A percentile compares a stretch with the other conserved stretches of the same genome.
These are phyloP conservation scores for Closterium sp. DNA, from an alignment of 139 green algal species.

Conservation along the genomic window DNA sequence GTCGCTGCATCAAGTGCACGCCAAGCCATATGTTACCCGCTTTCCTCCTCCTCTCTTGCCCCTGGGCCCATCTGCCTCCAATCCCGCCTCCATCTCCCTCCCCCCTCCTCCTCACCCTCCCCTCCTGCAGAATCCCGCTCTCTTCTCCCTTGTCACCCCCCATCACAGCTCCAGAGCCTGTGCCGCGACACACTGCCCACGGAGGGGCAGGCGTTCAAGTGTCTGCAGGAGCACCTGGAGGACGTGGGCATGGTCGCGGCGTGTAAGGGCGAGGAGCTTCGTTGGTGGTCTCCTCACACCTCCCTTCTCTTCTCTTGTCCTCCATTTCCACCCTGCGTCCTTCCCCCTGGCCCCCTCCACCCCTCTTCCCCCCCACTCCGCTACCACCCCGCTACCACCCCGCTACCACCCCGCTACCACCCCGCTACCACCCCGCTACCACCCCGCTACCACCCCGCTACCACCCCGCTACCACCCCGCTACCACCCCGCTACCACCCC, in stretches of 20 bases:
- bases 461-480: no score
- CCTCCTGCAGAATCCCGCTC: no score
- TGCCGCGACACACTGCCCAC: background rate
- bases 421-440: no score
- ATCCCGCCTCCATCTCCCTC: no score
- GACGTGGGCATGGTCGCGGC: slow-evolving; percentile 24
- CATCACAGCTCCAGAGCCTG: slow-evolving; percentile 19
- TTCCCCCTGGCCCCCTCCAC: background rate
- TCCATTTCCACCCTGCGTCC: background rate
- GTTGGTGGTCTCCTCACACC: no score
- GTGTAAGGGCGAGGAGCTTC: slow-evolving; percentile 43
- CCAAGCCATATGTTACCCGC: background rate
- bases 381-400: no score
- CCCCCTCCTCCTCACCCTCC: no score
- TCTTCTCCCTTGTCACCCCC: no score
- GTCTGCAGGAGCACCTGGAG: slow-evolving; percentile 28
- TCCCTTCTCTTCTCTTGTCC: background rate
- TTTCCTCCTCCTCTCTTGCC: background rate
- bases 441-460: no score
- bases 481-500: no score
- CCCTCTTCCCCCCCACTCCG: background rate
- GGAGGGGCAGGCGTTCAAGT: slow-evolving; percentile 36
- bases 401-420: no score
- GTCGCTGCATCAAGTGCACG: background rate
- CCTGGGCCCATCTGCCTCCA: no score